phyloP scores from a whole-genome alignment of 139 green algal species.

The Coelastrella sp. region DNA sequence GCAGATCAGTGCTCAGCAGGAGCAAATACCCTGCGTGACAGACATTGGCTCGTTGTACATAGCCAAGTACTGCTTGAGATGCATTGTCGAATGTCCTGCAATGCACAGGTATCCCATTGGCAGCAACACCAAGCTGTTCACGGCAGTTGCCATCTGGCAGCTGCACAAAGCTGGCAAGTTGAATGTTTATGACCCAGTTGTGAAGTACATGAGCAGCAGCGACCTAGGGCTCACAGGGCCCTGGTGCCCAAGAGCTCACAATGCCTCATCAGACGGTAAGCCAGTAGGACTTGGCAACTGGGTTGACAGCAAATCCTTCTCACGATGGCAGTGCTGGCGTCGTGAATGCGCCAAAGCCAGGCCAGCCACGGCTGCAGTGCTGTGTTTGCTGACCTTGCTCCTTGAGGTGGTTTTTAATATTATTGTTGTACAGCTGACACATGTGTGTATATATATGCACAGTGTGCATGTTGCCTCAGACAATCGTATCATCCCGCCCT shows the following conservation, averaged over 20 bases:
- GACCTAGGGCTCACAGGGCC: neutral
- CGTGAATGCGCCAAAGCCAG: neutral
- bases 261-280: neutral
- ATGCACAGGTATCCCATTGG: conserved; percentile 21
- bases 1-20: neutral
- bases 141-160: conserved; percentile 36
- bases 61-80: neutral
- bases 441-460: too few species aligned
- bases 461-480: too few species aligned
- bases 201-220: conserved; percentile 13
- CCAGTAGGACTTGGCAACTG: neutral
- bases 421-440: too few species aligned
- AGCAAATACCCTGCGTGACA: neutral
- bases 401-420: too few species aligned
- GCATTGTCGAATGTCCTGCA: neutral
- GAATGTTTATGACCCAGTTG: conserved; percentile 14
- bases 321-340: neutral
- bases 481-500: too few species aligned
- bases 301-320: neutral
- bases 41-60: too few species aligned
- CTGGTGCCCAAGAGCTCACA: conserved; percentile 20
- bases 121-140: conserved; percentile 49
- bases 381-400: neutral
- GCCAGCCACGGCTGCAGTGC: neutral
- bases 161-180: conserved; percentile 17